Conservation (phyloP, 768 basidiomycete species). For the Rhizopogon roseolus region DNA sequence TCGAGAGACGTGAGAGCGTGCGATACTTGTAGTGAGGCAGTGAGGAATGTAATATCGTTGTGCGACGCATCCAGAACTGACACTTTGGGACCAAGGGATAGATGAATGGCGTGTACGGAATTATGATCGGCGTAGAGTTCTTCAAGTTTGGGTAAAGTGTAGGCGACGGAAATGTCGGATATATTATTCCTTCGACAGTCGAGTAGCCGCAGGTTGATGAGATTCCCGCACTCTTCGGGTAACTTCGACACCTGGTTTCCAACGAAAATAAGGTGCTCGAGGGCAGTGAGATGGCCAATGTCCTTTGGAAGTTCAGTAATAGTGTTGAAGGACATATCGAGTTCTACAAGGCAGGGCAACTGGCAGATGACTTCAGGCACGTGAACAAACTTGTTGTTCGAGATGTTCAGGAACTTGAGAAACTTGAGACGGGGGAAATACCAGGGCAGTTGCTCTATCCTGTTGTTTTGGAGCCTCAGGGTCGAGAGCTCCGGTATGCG, state of each 20-base stretch:
- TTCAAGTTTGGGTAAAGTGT: conserved; percentile 64
- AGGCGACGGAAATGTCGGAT: conserved; percentile 64
- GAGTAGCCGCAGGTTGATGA: conserved; percentile 60
- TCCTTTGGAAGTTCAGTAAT: conserved; percentile 77
- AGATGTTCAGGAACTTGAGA: conserved; percentile 82
- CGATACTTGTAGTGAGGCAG: conserved; percentile 37
- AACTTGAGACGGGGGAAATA: conserved; percentile 72
- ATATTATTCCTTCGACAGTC: conserved; percentile 88
- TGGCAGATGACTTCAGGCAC: conserved; percentile 75
- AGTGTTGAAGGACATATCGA: conserved; percentile 94
- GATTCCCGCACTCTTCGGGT: conserved; percentile 51
- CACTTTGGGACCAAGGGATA: conserved; percentile 66
- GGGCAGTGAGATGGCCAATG: conserved; percentile 60
- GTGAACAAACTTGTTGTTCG: conserved; percentile 86
- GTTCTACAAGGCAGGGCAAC: conserved; percentile 69
- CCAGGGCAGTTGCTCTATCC: conserved; percentile 81
- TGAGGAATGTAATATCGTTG: conserved; percentile 86
- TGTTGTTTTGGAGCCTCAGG: conserved; percentile 85
- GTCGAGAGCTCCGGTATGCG: conserved; percentile 63
- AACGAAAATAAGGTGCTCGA: conserved; percentile 77
- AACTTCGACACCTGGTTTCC: conserved; percentile 78
- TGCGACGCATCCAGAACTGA: conserved; percentile 67
- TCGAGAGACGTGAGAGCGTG: conserved; percentile 74
- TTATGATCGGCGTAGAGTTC: conserved; percentile 80
- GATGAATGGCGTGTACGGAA: conserved; percentile 70